These are phyloP conservation scores for Huntiella omanensis DNA, from an alignment of 2,329 filamentous ascomycete genomes.

Conservation along the genomic window DNA sequence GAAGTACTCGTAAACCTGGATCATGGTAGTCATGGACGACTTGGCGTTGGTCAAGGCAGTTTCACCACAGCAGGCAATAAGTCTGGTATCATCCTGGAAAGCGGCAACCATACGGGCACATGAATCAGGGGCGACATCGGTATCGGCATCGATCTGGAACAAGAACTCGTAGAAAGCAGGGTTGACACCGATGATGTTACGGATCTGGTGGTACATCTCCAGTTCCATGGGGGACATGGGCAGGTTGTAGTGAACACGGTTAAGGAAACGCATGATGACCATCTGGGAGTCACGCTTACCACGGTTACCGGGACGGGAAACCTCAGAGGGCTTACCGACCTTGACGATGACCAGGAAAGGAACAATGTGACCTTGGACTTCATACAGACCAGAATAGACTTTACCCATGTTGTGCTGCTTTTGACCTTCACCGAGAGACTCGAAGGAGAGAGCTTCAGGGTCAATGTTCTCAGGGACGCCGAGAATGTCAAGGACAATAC, in stretches of 20 bases:
- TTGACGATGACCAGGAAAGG: slow-evolving; percentile 95
- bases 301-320: slow-evolving; percentile 85
- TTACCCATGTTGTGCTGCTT: slow-evolving; percentile 99
- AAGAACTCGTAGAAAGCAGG: slow-evolving; percentile 97
- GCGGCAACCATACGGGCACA: slow-evolving; percentile 81
- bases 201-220: slow-evolving; percentile 96
- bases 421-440: slow-evolving; percentile 83
- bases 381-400: slow-evolving; percentile 91
- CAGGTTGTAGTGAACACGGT: slow-evolving; percentile 94
- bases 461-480: slow-evolving; percentile 87
- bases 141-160: slow-evolving; percentile 93
- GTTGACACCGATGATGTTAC: slow-evolving; percentile 97
- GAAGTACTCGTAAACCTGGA: slow-evolving; percentile 99
- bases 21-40: slow-evolving; percentile 90
- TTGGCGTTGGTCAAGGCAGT: slow-evolving; percentile 87
- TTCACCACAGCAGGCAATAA: slow-evolving; percentile 92
- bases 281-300: slow-evolving; percentile 99
- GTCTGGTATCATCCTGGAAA: slow-evolving; percentile 75
- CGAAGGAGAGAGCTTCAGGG: slow-evolving; percentile 89
- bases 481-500: slow-evolving; percentile 91
- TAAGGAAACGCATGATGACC: slow-evolving; percentile 96
- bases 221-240: slow-evolving; percentile 92
- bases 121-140: slow-evolving; percentile 75
- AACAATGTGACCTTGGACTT: slow-evolving; percentile 94
- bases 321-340: slow-evolving; percentile 92